Percentiles rank a stretch among this genome's conserved stretches.
phyloP scores from a whole-genome alignment of 2,329 filamentous ascomycete species.

The Fusarium lyarnte region DNA sequence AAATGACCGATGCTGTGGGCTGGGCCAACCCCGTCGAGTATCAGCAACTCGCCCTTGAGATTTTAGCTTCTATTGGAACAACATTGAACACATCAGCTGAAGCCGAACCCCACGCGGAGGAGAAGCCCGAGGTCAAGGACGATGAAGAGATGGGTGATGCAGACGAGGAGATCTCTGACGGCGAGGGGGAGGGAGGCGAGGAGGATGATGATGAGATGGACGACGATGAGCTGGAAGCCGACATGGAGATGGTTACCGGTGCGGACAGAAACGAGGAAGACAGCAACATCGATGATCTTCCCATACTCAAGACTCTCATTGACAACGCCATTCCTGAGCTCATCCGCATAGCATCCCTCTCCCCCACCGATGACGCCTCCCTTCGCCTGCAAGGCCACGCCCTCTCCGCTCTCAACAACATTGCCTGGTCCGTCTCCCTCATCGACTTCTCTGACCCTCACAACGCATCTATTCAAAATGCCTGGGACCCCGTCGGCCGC shows the following conservation, averaged over 20 bases:
- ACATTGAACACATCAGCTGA: conserved; percentile 62
- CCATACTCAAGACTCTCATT: conserved; percentile 59
- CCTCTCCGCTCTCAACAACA: conserved; percentile 71
- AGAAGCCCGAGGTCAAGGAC: conserved; percentile 52
- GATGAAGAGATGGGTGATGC: conserved; percentile 53
- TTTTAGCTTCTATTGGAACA: conserved; percentile 72
- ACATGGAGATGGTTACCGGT: conserved; percentile 72
- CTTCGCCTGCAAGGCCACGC: conserved; percentile 62
- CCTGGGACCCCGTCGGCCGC: conserved; percentile 64
- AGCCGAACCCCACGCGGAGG: conserved; percentile 46
- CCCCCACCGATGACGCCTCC: conserved; percentile 53
- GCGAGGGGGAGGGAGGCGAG: conserved; percentile 49
- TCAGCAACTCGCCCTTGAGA: conserved; percentile 66
- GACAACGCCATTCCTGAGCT: conserved; percentile 54
- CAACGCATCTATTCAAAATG: conserved; percentile 60
- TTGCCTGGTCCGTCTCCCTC: conserved; percentile 72
- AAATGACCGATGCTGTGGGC: conserved; percentile 46
- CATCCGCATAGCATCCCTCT: conserved; percentile 57
- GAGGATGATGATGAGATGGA: conserved; percentile 64
- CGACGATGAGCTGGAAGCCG: conserved; percentile 66
- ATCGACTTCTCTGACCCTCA: conserved; percentile 66
- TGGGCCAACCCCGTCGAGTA: conserved; percentile 57
- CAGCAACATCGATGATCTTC: conserved; percentile 59
- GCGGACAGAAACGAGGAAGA: conserved; percentile 53
- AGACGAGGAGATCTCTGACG: conserved; percentile 50